Evolutionary conservation across 202 grass and related monocot species (phyloP), one percentile per base, ranked within the genome.

Genomic region (Saccharum hybrid): DNA sequence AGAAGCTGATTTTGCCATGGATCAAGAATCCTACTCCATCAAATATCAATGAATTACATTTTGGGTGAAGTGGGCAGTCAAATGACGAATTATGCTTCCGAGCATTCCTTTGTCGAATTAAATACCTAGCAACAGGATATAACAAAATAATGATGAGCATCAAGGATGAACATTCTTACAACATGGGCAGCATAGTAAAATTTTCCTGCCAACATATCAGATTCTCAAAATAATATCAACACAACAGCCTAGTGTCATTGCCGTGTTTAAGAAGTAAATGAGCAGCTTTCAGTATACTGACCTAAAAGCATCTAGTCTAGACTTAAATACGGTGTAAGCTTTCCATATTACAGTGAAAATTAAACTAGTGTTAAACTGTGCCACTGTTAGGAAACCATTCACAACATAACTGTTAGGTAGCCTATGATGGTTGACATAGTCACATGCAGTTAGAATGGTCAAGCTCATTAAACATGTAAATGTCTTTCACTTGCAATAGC

Each of bases 1-100:
- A 95, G 80, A 95, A 95, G 38, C 77, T 83, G 61, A 81, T 75
- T 93, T 95, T 98, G 21, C 96, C 92, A 1, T 93, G 84, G 71
- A 98, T 80, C 83, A 98, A 91, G 73, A 93, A 89, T 70, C 90
- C 90, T 71, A 91, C 66, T 78, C 85, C 79, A 73, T 91, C 76
- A 88, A 98, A 95, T 82, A 98, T 88, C 48, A 78, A 77, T 51
- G 33, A 69, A 22, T 81, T 70, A 65, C 81, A 65, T 87, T 86
- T 80, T 30, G 82, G 81, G 18, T 77, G 77, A 85, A 90, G 38
- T 73, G 78, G 42, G 57, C 90, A 60, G 38, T 73, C 81, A 60
- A 90, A 76, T 77, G 76, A 80, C 11, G 51, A 91, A 83, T 41
- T 87, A 69, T 63, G 64, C 19, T 83, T 75, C 78, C 48, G 42